Evolutionary conservation across 768 basidiomycete genomes (phyloP).

Genomic region (Mycena venus): DNA sequence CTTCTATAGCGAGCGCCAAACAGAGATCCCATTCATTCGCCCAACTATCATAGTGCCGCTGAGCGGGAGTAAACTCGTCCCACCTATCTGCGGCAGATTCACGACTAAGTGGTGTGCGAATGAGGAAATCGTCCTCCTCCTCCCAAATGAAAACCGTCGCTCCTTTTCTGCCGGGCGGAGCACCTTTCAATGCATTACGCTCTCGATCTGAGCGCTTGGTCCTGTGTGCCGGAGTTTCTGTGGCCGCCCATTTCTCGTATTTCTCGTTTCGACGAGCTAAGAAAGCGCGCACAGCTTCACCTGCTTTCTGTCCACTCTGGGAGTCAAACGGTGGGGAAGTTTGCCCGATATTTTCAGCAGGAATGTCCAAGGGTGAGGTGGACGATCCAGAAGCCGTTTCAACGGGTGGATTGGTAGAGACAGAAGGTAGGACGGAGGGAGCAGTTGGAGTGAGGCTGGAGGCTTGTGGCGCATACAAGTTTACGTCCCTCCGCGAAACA

Average conservation of each 20-base stretch:
- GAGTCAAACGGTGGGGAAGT: neutral
- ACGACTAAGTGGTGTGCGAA: neutral
- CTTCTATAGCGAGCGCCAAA: neutral
- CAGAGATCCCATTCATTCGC: slow-evolving; percentile 2
- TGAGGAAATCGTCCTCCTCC: neutral
- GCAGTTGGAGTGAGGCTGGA: neutral
- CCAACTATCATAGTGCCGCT: neutral
- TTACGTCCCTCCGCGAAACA: no score
- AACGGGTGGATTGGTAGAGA: no score
- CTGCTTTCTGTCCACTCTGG: neutral
- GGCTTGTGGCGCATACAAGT: no score
- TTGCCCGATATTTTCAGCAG: neutral
- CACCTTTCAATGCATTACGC: neutral
- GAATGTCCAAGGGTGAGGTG: neutral
- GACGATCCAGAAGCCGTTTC: no score
- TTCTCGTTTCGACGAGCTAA: neutral
- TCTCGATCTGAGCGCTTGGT: neutral
- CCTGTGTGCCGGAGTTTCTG: neutral
- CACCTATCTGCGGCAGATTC: neutral
- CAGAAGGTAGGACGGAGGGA: neutral
- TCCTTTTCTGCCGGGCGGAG: neutral
- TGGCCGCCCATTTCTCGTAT: neutral
- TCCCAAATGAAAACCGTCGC: neutral
- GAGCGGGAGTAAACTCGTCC: neutral
- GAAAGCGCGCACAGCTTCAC: neutral